A percentile compares a stretch with the other conserved stretches of the same genome.
These are phyloP conservation scores for Periconia sp. DNA, from an alignment of 2,329 filamentous ascomycete species.

Conservation along the genomic window DNA sequence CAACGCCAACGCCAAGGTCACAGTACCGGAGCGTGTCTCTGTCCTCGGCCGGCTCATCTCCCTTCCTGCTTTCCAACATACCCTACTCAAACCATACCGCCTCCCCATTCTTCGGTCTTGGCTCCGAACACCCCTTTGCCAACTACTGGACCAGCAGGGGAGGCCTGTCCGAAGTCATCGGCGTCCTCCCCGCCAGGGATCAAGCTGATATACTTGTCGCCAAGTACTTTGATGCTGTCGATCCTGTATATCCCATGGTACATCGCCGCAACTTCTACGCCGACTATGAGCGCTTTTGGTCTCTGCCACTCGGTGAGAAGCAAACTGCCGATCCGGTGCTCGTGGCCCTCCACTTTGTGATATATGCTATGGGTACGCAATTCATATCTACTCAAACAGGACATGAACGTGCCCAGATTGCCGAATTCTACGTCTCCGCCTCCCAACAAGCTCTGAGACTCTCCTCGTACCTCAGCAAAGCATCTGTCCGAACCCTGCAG, in stretches of 20 bases:
- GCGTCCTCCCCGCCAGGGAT: slow-evolving; percentile 75
- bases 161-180: slow-evolving; percentile 75
- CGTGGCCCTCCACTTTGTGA: slow-evolving; percentile 75
- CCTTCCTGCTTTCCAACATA: slow-evolving; percentile 71
- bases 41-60: slow-evolving; percentile 51
- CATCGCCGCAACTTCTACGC: slow-evolving; percentile 76
- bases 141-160: slow-evolving; percentile 86
- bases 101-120: slow-evolving; percentile 81
- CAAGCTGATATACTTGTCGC: slow-evolving; percentile 73
- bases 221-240: slow-evolving; percentile 66
- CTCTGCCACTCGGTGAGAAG: slow-evolving; percentile 63
- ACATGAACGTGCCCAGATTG: slow-evolving; percentile 72
- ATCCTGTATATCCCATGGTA: slow-evolving; percentile 82
- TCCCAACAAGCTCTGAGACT: slow-evolving; percentile 78
- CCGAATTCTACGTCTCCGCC: slow-evolving; percentile 82
- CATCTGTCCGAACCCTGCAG: slow-evolving; percentile 75
- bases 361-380: slow-evolving; percentile 79
- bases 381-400: slow-evolving; percentile 70
- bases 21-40: slow-evolving; percentile 41
- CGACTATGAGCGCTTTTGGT: slow-evolving; percentile 82
- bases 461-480: slow-evolving; percentile 77
- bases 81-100: slow-evolving; percentile 73
- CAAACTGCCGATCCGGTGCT: slow-evolving; percentile 69
- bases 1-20: slow-evolving; percentile 33
- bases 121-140: slow-evolving; percentile 77